These are phyloP conservation scores for Aspergillus tanneri DNA, from an alignment of 2,329 filamentous ascomycete species.

Conservation along the genomic window DNA sequence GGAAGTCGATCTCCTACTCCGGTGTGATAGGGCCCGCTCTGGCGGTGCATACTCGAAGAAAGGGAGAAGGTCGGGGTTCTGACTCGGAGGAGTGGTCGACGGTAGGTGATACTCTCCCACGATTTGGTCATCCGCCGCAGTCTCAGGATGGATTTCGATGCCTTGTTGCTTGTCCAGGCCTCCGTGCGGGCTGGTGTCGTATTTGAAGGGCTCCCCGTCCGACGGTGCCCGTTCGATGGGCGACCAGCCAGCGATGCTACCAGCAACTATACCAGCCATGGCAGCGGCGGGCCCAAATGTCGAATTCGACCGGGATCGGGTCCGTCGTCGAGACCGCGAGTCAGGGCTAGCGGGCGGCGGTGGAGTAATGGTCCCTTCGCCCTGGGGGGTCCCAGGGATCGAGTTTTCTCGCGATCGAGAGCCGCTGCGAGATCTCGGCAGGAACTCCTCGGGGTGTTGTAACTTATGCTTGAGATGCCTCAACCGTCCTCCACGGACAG, in stretches of 20 bases:
- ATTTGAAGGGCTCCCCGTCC: conserved; percentile 40
- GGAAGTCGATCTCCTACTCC: conserved; percentile 38
- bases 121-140: conserved; percentile 46
- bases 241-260: conserved; percentile 64
- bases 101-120: conserved; percentile 37
- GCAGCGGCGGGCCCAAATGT: conserved; percentile 60
- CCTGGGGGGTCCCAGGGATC: conserved; percentile 56
- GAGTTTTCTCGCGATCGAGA: conserved; percentile 46
- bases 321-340: conserved; percentile 48
- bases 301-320: conserved; percentile 60
- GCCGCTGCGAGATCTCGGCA: conserved; percentile 46
- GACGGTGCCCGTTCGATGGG: conserved; percentile 53
- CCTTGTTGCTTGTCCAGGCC: conserved; percentile 44
- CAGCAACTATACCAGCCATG: conserved; percentile 66
- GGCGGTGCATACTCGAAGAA: conserved; percentile 45
- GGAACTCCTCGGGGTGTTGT: conserved; percentile 54
- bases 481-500: conserved; percentile 62
- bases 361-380: conserved; percentile 44
- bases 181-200: conserved; percentile 39
- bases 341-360: conserved; percentile 55
- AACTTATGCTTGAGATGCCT: conserved; percentile 61
- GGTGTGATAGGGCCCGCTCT: conserved; percentile 33
- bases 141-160: conserved; percentile 50
- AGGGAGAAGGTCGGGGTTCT: conserved; percentile 47
- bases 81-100: conserved; percentile 45